Percentiles rank a stretch among this genome's conserved stretches.
Conservation (phyloP, 208 protist genomes). For the Leishmania tarentolae region DNA sequence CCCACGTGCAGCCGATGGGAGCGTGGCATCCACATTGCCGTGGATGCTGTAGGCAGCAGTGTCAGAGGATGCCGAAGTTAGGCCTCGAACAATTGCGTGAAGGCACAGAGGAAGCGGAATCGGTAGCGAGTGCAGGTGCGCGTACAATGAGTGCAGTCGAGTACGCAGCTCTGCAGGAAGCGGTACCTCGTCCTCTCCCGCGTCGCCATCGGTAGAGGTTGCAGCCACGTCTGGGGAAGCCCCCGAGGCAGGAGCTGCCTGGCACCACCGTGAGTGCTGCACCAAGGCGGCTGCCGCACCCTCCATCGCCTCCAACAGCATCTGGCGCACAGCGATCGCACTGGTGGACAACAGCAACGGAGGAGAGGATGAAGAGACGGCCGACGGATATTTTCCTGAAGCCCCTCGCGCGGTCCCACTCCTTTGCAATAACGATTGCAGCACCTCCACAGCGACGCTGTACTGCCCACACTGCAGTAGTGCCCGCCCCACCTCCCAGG, state of each 20-base stretch:
- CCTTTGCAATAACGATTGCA: slow-evolving; percentile 38
- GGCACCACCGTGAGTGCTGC: neutral
- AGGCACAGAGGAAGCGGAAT: slow-evolving; percentile 29
- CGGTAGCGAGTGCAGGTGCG: slow-evolving; percentile 14
- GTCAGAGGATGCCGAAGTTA: slow-evolving; percentile 2
- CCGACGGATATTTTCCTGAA: neutral
- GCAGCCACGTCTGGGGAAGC: neutral
- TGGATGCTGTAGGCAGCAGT: neutral
- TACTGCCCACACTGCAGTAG: slow-evolving; percentile 47
- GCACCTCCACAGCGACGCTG: slow-evolving; percentile 43
- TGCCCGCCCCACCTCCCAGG: slow-evolving; percentile 70
- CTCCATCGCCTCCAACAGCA: slow-evolving; percentile 33
- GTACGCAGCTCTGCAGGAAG: slow-evolving; percentile 25
- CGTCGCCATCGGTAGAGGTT: neutral
- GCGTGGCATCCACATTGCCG: no score
- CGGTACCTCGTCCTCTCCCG: slow-evolving; percentile 14
- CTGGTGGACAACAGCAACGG: neutral
- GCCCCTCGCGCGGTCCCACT: neutral
- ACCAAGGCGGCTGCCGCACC: slow-evolving; percentile 27
- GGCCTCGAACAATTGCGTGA: slow-evolving; percentile 24
- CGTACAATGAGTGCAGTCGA: slow-evolving; percentile 19
- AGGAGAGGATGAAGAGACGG: neutral
- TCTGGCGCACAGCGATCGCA: slow-evolving; percentile 21
- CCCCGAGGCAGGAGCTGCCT: neutral
- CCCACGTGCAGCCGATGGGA: neutral